Conservation (phyloP, 768 basidiomycete species). For the Termitomyces sp. region DNA sequence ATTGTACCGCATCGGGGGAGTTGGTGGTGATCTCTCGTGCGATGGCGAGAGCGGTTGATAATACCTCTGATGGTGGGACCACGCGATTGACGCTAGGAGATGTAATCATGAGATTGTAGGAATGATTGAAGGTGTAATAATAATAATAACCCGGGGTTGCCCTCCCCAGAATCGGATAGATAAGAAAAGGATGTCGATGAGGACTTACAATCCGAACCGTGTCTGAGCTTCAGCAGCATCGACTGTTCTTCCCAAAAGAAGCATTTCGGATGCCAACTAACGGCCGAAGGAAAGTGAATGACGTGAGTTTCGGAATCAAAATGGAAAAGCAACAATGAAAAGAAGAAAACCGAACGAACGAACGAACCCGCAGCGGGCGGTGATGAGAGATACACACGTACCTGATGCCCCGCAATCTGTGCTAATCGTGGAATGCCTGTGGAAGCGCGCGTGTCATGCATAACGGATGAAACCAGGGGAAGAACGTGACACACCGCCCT, state of each 20-base stretch:
- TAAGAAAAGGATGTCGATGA: background rate
- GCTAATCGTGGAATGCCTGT: conserved; percentile 66
- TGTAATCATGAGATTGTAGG: background rate
- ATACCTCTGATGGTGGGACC: conserved; percentile 48
- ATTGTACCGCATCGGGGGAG: conserved; percentile 76
- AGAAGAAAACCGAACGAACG: too few species aligned
- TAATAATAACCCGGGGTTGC: too few species aligned
- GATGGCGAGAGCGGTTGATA: conserved; percentile 54
- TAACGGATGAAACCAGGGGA: too few species aligned
- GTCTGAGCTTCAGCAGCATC: conserved; percentile 60
- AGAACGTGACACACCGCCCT: conserved; percentile 45
- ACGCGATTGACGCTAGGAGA: conserved; percentile 60
- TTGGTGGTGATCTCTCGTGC: conserved; percentile 56
- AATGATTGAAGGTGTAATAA: too few species aligned
- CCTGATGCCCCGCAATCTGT: conserved; percentile 70
- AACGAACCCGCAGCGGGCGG: too few species aligned
- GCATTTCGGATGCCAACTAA: conserved; percentile 70
- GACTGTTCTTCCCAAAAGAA: conserved; percentile 66
- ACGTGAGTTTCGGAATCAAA: background rate
- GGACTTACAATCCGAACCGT: conserved; percentile 68
- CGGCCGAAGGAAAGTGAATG: background rate
- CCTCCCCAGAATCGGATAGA: too few species aligned
- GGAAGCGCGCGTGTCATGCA: background rate
- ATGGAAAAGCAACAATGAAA: background rate
- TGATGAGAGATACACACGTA: conserved; percentile 20